Evolutionary conservation across 2,329 filamentous ascomycete species (phyloP).

Genomic region (Aspergillus tubingensis): DNA sequence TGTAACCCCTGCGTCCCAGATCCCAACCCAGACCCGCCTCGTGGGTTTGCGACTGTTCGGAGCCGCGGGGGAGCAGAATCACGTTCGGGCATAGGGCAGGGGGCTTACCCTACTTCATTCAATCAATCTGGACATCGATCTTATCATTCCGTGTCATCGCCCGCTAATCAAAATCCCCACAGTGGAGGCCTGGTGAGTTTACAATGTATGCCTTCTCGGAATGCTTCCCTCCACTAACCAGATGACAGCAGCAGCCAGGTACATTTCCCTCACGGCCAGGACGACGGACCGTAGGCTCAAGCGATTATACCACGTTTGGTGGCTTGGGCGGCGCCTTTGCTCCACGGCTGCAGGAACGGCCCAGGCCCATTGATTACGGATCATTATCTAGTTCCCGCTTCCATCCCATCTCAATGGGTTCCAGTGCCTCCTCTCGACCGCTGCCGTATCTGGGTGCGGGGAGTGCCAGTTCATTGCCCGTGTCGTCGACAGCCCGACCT

Average conservation of each 20-base stretch:
- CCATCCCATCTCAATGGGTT: not conserved
- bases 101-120: conserved; percentile 13
- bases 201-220: not conserved
- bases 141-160: conserved; percentile 30
- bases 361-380: conserved; percentile 20
- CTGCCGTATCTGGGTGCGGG: conserved; percentile 10
- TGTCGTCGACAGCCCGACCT: conserved; percentile 7
- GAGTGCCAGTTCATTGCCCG: conserved; percentile 9
- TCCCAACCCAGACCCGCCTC: conserved; percentile 61
- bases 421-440: conserved; percentile 12
- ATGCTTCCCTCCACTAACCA: conserved; percentile 1
- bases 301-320: conserved; percentile 22
- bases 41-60: conserved; percentile 32
- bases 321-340: conserved; percentile 19
- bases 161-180: conserved; percentile 11
- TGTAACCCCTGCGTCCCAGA: conserved; percentile 75
- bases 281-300: conserved; percentile 30
- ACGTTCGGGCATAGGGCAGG: conserved; percentile 14
- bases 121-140: conserved; percentile 27
- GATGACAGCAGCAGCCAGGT: conserved; percentile 14
- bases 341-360: conserved; percentile 19
- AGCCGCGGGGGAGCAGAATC: conserved; percentile 19
- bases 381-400: conserved; percentile 16
- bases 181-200: conserved; percentile 18
- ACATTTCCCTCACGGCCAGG: conserved; percentile 19